Conservation (phyloP, 129 eudicot species). For the Dittrichia graveolens region DNA sequence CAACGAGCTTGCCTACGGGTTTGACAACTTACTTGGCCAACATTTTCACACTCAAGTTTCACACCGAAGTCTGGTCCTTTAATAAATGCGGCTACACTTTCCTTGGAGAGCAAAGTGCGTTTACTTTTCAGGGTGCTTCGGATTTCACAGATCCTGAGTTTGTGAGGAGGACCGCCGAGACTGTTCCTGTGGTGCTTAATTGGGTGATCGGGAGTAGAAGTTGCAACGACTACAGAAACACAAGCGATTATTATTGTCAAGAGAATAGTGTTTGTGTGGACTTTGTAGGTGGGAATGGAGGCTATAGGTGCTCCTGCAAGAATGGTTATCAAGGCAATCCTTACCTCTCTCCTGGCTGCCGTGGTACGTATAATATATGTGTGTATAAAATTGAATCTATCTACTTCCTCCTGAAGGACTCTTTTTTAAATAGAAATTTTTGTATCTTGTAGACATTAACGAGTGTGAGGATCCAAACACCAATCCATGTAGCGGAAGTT, state of each 20-base stretch:
- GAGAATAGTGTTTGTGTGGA: not conserved
- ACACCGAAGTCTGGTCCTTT: constrained; percentile 26
- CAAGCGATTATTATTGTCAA: not conserved
- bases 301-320: constrained; percentile 40
- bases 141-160: constrained; percentile 43
- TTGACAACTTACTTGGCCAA: not conserved
- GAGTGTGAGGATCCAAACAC: constrained; percentile 42
- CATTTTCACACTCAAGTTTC: constrained; percentile 9
- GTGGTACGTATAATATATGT: constrained; percentile 7
- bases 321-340: constrained; percentile 44
- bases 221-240: constrained; percentile 7
- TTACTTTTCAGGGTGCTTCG: constrained; percentile 40
- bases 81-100: constrained; percentile 52
- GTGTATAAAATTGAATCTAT: no score
- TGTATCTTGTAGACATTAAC: constrained; percentile 30
- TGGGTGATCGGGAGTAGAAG: constrained; percentile 52
- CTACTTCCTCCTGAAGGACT: no score
- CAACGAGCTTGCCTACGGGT: constrained; percentile 37
- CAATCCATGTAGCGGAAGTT: constrained; percentile 27
- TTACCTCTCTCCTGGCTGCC: constrained; percentile 44
- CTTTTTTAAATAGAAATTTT: no score
- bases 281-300: constrained; percentile 2
- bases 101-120: constrained; percentile 40
- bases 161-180: constrained; percentile 4
- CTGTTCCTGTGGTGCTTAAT: constrained; percentile 21